These are phyloP conservation scores for Phyllosticta paracitricarpa DNA, from an alignment of 2,329 filamentous ascomycete genomes.

Conservation along the genomic window DNA sequence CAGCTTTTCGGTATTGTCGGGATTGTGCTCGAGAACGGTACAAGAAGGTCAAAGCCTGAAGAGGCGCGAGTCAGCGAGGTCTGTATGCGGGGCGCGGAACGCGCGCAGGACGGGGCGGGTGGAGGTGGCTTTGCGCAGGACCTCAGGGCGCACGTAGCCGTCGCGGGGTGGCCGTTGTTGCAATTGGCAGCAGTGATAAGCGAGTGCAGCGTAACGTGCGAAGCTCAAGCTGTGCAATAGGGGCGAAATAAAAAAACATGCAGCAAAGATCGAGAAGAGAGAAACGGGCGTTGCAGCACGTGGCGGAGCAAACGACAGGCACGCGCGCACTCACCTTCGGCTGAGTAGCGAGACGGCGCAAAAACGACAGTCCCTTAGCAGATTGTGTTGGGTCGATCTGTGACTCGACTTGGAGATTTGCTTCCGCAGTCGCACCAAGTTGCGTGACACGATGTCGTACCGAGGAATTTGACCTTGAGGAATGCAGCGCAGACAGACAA, in stretches of 20 bases:
- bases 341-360: conserved; percentile 8
- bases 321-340: conserved; percentile 12
- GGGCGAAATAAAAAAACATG: conserved; percentile 11
- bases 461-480: conserved; percentile 13
- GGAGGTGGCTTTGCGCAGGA: conserved; percentile 12
- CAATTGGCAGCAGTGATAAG: conserved; percentile 3
- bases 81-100: conserved; percentile 7
- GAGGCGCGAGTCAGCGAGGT: conserved; percentile 11
- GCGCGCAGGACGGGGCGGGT: conserved; percentile 12
- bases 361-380: conserved; percentile 7
- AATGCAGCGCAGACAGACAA: conserved; percentile 11
- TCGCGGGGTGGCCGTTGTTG: not conserved
- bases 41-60: conserved; percentile 4
- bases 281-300: conserved; percentile 16
- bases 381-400: conserved; percentile 10
- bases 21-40: conserved; percentile 7
- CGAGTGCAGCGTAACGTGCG: conserved; percentile 12
- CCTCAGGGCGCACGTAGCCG: conserved; percentile 7
- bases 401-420: conserved; percentile 14
- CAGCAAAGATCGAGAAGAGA: conserved; percentile 18
- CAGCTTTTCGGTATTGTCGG: conserved; percentile 71
- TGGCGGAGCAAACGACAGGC: conserved; percentile 20
- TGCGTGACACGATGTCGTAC: conserved; percentile 17
- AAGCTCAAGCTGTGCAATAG: conserved; percentile 25
- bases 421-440: conserved; percentile 14